A percentile compares a stretch with the other conserved stretches of the same genome.
phyloP scores from a whole-genome alignment of 2,329 filamentous ascomycete species.

The Fusarium coffeatum region DNA sequence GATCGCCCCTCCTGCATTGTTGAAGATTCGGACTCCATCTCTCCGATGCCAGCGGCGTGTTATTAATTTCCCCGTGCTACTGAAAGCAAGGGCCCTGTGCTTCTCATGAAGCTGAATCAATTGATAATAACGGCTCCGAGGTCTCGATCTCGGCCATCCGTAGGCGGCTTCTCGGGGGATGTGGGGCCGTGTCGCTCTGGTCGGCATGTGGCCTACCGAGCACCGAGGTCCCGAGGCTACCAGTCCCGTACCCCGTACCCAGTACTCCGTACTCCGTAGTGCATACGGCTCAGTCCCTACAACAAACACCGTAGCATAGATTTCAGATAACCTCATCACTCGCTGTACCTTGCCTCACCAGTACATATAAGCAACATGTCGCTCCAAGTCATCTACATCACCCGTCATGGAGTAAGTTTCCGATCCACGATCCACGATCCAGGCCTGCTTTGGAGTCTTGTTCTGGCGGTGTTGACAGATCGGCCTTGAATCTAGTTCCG shows the following conservation, averaged over 20 bases:
- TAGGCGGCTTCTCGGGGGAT: conserved; percentile 1
- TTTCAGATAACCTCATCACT: not conserved
- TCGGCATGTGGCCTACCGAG: conserved; percentile 30
- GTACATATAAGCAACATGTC: conserved; percentile 62
- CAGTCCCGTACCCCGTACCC: not conserved
- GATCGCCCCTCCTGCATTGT: not conserved
- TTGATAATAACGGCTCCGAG: conserved; percentile 1
- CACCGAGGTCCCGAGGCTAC: conserved; percentile 37
- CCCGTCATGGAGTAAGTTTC: conserved; percentile 76
- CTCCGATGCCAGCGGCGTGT: conserved; percentile 2
- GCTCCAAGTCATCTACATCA: conserved; percentile 78
- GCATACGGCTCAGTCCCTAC: not conserved
- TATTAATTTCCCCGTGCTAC: conserved; percentile 1
- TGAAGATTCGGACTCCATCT: conserved; percentile 14
- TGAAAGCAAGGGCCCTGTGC: not conserved
- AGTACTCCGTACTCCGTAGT: not conserved
- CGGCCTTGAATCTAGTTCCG: conserved; percentile 73
- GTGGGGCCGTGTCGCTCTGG: conserved; percentile 25
- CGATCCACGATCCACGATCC: not conserved
- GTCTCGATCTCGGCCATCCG: conserved; percentile 9
- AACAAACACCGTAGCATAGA: not conserved
- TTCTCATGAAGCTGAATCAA: not conserved
- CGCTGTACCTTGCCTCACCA: not conserved
- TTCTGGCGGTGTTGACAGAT: conserved; percentile 27
- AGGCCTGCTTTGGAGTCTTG: conserved; percentile 2